Evolutionary conservation across 225 moss, liverwort and hornwort genomes (phyloP), one percentile per base, ranked within the genome.

Genomic region (Anthoceros angustus): DNA sequence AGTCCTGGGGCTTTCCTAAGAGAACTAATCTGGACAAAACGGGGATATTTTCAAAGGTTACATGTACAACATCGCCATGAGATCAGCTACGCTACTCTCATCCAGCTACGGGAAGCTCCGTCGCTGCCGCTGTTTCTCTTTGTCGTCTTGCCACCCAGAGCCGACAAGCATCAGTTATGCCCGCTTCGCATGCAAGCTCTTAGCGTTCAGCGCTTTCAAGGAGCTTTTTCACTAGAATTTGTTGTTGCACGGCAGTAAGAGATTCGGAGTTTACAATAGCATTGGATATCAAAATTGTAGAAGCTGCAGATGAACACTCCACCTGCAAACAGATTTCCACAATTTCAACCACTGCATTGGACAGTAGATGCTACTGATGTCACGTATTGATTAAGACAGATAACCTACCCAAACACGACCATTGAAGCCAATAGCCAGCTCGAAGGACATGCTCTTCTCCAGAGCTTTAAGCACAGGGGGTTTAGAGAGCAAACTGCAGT

Each of bases 341-440:
- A 23, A 61, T 7, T 20, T 61, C 12, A 18, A 24, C 39, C 21
- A 10, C 10, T 4, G 23, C 23, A 2, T 16, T 25, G 62, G 12
- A 23, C 6, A 21, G 45, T 25, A 42, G 64, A 41, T 43, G 0
- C 18, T 0, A 62, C 18, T 5, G 0, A 42, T 24, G 10, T 15
- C 10, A 65, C 16, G 6, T 2, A 25, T 48, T 48, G 38, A 38
- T 15, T 14, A 16, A 12, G 0, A 69, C 25, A 42, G 2, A 72
- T 60, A 38, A 48, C n/a, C 66, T 85, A 95, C 91, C 95, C 95
- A 98, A 69, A 92, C 80, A 42, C 91, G 85, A 45, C 95, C 95
- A 63, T 98, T 98, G 69, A 86, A 67, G 64, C 95, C 95, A 12
- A 98, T 82, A 64, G 95, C 88, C 75, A 98, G 88, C 82, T 98